phyloP scores from a whole-genome alignment of 2,329 filamentous ascomycete species.

The Aspergillus luchuensis region DNA sequence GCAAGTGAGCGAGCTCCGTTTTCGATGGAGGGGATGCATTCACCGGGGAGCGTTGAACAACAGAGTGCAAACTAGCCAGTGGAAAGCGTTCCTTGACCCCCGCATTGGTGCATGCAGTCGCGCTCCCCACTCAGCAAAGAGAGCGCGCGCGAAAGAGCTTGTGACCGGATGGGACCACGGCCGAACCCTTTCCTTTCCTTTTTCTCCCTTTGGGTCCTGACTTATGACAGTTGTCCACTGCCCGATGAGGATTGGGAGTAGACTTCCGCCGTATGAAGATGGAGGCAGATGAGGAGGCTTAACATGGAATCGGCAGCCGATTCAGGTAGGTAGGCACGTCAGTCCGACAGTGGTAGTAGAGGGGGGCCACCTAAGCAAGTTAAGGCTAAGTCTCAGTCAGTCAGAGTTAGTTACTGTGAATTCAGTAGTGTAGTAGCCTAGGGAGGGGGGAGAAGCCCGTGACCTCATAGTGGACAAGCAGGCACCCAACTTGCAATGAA shows the following conservation, averaged over 20 bases:
- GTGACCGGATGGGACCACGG: constrained; percentile 17
- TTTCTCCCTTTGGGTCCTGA: too few relatives aligned
- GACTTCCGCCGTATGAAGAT: neutral
- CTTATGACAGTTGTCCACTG: constrained; percentile 14
- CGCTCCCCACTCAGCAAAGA: constrained; percentile 12
- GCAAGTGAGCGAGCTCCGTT: constrained; percentile 4
- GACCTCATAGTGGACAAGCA: neutral
- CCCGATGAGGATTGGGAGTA: neutral
- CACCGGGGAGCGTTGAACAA: constrained; percentile 15
- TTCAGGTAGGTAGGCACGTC: neutral
- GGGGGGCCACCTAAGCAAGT: too few relatives aligned
- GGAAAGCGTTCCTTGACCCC: constrained; percentile 30
- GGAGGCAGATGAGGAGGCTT: neutral
- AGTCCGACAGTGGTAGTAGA: neutral
- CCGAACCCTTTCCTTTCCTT: constrained; percentile 5
- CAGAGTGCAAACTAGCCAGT: constrained; percentile 25
- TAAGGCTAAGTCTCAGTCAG: neutral
- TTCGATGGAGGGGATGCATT: constrained; percentile 1
- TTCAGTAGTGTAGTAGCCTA: too few relatives aligned
- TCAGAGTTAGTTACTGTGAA: neutral
- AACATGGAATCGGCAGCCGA: neutral
- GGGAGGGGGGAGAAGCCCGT: neutral
- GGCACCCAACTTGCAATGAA: neutral
- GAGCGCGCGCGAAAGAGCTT: constrained; percentile 8
- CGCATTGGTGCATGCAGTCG: constrained; percentile 25